Conservation (phyloP, 148 eudicot genomes). For the Simmondsia chinensis region DNA sequence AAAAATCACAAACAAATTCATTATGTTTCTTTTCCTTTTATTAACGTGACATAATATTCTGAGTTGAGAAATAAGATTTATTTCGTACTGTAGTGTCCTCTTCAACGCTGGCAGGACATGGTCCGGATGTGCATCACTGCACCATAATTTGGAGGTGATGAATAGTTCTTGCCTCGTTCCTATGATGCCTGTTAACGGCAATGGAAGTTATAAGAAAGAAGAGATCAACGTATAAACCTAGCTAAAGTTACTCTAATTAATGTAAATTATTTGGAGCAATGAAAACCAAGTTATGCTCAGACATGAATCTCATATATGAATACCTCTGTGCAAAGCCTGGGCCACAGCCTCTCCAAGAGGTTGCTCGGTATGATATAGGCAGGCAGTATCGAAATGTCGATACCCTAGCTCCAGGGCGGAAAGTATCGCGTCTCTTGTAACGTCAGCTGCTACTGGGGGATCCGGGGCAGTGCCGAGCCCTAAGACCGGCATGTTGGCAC, state of each 20-base stretch:
- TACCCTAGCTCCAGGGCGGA: conserved; percentile 10
- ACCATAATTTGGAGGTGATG: conserved; percentile 22
- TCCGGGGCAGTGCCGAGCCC: conserved; percentile 17
- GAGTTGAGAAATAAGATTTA: too few species aligned
- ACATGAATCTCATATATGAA: conserved; percentile 9
- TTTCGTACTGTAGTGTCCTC: conserved; percentile 7
- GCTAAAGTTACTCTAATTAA: too few species aligned
- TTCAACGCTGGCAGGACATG: conserved; percentile 8
- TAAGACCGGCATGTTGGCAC: conserved; percentile 8
- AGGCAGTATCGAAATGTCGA: conserved; percentile 20
- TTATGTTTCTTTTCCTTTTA: too few species aligned
- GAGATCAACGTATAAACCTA: too few species aligned
- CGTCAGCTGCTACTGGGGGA: conserved; percentile 6
- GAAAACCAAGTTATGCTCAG: too few species aligned
- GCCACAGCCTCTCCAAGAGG: conserved; percentile 19
- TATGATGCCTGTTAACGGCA: too few species aligned
- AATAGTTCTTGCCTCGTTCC: conserved; percentile 19
- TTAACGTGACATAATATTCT: too few species aligned
- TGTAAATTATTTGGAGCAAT: too few species aligned
- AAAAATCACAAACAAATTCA: too few species aligned
- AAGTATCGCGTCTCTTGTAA: conserved; percentile 3
- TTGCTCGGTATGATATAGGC: conserved; percentile 12
- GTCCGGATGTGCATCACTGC: conserved; percentile 11
- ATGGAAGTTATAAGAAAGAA: too few species aligned
- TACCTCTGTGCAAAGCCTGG: conserved; percentile 11